These are phyloP conservation scores for Pleurotus tuoliensis DNA, from an alignment of 768 basidiomycete genomes.

Conservation along the genomic window DNA sequence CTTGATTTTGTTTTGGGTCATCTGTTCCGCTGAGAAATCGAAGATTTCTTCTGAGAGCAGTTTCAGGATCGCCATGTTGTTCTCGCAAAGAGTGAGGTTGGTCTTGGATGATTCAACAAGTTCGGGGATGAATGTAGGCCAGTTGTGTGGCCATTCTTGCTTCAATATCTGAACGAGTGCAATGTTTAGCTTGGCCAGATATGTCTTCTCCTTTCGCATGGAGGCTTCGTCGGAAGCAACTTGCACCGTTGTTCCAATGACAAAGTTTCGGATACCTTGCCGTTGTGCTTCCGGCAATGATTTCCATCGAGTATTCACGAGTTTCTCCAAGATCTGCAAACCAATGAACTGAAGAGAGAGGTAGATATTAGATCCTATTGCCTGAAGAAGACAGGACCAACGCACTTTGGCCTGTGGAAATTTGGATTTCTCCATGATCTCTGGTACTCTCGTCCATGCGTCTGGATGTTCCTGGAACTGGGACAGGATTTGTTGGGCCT, in stretches of 20 bases:
- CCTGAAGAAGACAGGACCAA: slow-evolving; percentile 6
- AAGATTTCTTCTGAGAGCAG: slow-evolving; percentile 98
- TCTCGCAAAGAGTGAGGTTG: slow-evolving; percentile 95
- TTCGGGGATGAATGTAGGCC: slow-evolving; percentile 96
- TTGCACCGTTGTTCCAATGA: slow-evolving; percentile 90
- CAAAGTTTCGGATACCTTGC: slow-evolving; percentile 96
- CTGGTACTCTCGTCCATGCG: slow-evolving; percentile 95
- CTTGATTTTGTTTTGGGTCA: slow-evolving; percentile 98
- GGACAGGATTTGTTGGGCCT: slow-evolving; percentile 90
- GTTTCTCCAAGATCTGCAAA: slow-evolving; percentile 92
- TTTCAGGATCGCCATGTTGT: slow-evolving; percentile 99
- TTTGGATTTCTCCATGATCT: slow-evolving; percentile 79
- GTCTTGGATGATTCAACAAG: slow-evolving; percentile 97
- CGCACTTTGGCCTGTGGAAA: slow-evolving; percentile 84
- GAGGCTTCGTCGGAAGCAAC: slow-evolving; percentile 86
- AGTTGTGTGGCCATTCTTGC: slow-evolving; percentile 99
- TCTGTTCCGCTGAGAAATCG: slow-evolving; percentile 96
- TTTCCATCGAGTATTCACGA: slow-evolving; percentile 95
- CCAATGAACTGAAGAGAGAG: slow-evolving; percentile 75
- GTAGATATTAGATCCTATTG: neutral
- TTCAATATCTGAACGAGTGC: slow-evolving; percentile 97
- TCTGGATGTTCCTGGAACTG: slow-evolving; percentile 96
- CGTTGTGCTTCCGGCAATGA: slow-evolving; percentile 91
- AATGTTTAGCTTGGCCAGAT: slow-evolving; percentile 93
- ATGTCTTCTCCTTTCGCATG: slow-evolving; percentile 90